Evolutionary conservation across 176 grass and related monocot genomes (phyloP), one percentile per base, ranked within the genome.

Genomic region (Musa beccarii): DNA sequence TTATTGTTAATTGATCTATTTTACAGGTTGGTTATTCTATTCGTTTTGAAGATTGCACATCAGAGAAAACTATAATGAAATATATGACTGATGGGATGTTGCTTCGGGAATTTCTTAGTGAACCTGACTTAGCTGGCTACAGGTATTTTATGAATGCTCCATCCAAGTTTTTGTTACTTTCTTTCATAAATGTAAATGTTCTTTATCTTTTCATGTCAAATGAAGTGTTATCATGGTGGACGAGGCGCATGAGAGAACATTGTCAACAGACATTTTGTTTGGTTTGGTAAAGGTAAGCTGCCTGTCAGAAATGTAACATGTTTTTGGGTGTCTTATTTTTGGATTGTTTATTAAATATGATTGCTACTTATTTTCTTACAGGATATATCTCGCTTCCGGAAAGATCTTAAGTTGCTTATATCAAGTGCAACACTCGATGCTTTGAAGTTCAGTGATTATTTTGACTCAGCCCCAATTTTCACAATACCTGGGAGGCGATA

Each of bases 51-150:
- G 94, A 98, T 86, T 98, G 94, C 69, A 98, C 90, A 19, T 98
- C 94, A 43, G 94, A 98, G 11, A 98, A 98, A 72, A 98, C 94
- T 78, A 61, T 98, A n/a, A 71, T 98, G 23, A 93, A 93, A 72
- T 98, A 98, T 74, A 98, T 98, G 94, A 98, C 94, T 54, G 94
- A 98, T 63, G 90, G 94, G 28, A 98, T 98, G 94, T 84, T 98
- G 74, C 69, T 97, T 24, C 81, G 94, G 62, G 94, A 97, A 78
- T 97, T 97, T 80, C 94, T 97, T 76, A 88, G 94, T 62, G 94
- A 97, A 72, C 90, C 90, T 78, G 88, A 97, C 85, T 85, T 97
- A 79, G 94, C 94, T 68, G 81, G 90, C 72, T 97, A 97, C 67
- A 97, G 93, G 93, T 90, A 59, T 13, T 8, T 57, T 69, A 21